Percentiles rank a stretch among this genome's conserved stretches.
These are phyloP conservation scores for Pythium pyrilobum DNA, from an alignment of 352 stramenopile species.

Conservation along the genomic window DNA sequence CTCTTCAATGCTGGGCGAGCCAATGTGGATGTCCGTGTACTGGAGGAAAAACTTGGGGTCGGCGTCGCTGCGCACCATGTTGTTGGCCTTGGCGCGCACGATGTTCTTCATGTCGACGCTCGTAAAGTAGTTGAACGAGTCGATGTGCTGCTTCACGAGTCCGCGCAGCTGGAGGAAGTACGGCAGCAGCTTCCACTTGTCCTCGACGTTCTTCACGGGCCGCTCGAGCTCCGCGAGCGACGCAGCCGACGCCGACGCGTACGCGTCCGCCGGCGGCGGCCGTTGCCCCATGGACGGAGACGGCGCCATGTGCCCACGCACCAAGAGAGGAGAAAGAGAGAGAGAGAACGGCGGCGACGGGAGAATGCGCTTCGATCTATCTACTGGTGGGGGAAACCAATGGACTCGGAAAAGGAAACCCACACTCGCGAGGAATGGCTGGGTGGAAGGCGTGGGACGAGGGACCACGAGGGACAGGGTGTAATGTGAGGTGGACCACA, in stretches of 20 bases:
- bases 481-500: not conserved
- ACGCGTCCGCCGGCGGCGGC: slow-evolving; percentile 1
- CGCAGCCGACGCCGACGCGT: slow-evolving; percentile 14
- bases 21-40: slow-evolving; percentile 99
- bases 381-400: not conserved
- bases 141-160: slow-evolving; percentile 98
- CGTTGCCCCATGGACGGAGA: slow-evolving; percentile 11
- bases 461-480: not conserved
- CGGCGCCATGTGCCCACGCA: slow-evolving; percentile 27
- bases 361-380: not conserved
- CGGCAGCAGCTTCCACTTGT: slow-evolving; percentile 99
- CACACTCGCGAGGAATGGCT: not conserved
- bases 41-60: slow-evolving; percentile 99
- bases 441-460: not conserved
- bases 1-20: slow-evolving; percentile 95
- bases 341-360: not conserved
- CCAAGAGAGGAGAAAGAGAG: too few relatives aligned
- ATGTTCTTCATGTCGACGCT: slow-evolving; percentile 99
- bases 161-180: slow-evolving; percentile 95
- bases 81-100: slow-evolving; percentile 91
- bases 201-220: slow-evolving; percentile 70
- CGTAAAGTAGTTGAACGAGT: slow-evolving; percentile 99
- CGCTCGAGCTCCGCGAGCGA: slow-evolving; percentile 61
- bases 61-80: slow-evolving; percentile 88
- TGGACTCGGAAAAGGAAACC: not conserved